Evolutionary conservation across 768 basidiomycete species (phyloP).

Genomic region (Rhodotorula toruloides): DNA sequence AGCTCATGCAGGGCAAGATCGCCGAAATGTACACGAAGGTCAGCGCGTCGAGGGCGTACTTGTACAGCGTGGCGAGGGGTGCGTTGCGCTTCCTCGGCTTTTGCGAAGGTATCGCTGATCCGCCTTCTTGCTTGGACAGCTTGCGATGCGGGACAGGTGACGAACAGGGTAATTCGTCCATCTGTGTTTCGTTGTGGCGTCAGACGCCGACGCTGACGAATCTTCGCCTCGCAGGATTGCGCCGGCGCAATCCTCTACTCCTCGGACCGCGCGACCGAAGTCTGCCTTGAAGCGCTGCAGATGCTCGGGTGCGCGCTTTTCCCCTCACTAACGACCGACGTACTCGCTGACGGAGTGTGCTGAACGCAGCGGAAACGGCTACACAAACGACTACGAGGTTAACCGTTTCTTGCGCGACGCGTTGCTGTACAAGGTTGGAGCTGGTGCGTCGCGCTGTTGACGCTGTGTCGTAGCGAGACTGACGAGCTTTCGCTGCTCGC

Average conservation of each 20-base stretch:
- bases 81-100: constrained; percentile 43
- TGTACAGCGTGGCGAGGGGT: constrained; percentile 85
- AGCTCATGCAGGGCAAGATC: constrained; percentile 82
- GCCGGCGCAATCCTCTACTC: constrained; percentile 91
- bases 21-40: constrained; percentile 60
- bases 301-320: constrained; percentile 34
- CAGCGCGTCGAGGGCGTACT: constrained; percentile 79
- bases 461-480: no score
- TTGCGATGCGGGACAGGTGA: constrained; percentile 44
- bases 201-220: neutral
- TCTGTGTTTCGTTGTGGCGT: no score
- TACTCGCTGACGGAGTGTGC: neutral
- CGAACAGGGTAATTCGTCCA: constrained; percentile 42
- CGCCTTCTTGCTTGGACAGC: neutral
- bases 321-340: no score
- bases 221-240: constrained; percentile 61
- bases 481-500: no score
- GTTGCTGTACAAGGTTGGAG: constrained; percentile 84
- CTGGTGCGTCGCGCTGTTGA: no score
- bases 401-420: constrained; percentile 83
- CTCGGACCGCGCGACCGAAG: constrained; percentile 84
- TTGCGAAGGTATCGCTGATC: neutral
- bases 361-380: constrained; percentile 69
- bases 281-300: constrained; percentile 54
- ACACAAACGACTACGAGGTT: constrained; percentile 77